Conservation (phyloP, 768 basidiomycete genomes). For the Russula abietina region DNA sequence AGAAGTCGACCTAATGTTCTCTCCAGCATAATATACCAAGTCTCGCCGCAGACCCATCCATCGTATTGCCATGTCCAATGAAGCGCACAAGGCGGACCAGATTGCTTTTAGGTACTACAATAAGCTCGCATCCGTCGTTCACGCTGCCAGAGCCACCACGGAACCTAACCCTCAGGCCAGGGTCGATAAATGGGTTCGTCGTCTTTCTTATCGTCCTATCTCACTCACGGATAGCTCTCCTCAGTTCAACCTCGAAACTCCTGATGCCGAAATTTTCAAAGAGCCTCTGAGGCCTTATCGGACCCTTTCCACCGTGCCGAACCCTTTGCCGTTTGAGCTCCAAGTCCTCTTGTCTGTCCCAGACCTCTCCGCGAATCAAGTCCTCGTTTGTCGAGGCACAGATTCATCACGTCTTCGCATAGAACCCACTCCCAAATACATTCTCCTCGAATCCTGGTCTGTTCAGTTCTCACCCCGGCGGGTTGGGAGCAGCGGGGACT, state of each 20-base stretch:
- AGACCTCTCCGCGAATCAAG: conserved; percentile 62
- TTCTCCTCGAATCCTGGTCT: conserved; percentile 69
- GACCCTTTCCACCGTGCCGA: conserved; percentile 41
- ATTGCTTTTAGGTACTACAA: conserved; percentile 79
- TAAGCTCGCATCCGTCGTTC: conserved; percentile 72
- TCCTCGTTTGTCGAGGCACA: conserved; percentile 59
- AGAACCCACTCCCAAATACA: conserved; percentile 60
- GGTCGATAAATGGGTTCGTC: conserved; percentile 77
- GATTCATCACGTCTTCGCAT: conserved; percentile 49
- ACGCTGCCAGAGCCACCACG: conserved; percentile 62
- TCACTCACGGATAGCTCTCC: conserved; percentile 1
- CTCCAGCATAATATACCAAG: conserved; percentile 21
- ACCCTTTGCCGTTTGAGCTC: conserved; percentile 49
- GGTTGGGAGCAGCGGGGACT: conserved; percentile 22
- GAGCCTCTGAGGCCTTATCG: conserved; percentile 58
- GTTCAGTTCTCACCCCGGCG: conserved; percentile 39
- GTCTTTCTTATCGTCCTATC: not conserved
- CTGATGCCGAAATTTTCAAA: conserved; percentile 63
- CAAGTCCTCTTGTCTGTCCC: conserved; percentile 68
- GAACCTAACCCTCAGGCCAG: conserved; percentile 42
- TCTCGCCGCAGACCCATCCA: conserved; percentile 16
- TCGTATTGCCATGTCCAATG: conserved; percentile 44
- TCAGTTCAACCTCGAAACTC: conserved; percentile 79
- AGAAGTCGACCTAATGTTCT: conserved; percentile 22
- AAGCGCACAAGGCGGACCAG: conserved; percentile 70